phyloP scores from a whole-genome alignment of 139 green algal genomes.

The Closterium sp. region DNA sequence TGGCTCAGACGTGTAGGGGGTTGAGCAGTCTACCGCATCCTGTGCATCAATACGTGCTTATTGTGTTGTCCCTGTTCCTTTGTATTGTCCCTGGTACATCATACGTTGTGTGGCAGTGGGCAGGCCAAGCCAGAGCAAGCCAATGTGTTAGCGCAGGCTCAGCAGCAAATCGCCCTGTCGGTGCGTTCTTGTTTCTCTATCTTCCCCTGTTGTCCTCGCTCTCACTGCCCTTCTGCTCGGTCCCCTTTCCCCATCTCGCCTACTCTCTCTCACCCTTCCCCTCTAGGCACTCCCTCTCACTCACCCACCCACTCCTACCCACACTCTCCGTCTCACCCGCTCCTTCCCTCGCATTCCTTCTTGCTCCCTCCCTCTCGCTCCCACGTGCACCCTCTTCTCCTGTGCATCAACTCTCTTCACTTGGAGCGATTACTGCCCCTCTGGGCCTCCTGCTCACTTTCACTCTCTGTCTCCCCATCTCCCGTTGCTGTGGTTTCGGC shows the following conservation, averaged over 20 bases:
- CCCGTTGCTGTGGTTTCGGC: too few relatives aligned
- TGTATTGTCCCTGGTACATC: not conserved
- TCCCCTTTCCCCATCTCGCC: not conserved
- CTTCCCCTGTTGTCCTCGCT: not conserved
- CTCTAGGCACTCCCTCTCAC: not conserved
- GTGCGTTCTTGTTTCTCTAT: not conserved
- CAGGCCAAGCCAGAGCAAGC: constrained; percentile 7
- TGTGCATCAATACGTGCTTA: not conserved
- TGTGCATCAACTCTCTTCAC: not conserved
- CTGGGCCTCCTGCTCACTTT: too few relatives aligned
- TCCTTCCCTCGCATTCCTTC: not conserved
- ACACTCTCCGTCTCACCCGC: not conserved
- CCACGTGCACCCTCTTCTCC: not conserved
- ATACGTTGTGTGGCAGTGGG: not conserved
- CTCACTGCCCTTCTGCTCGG: not conserved
- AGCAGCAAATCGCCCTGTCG: constrained; percentile 3
- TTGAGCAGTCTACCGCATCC: too few relatives aligned
- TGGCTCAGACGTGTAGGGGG: too few relatives aligned
- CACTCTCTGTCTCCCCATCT: not conserved
- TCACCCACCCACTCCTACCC: not conserved
- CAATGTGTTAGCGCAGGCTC: constrained; percentile 16
- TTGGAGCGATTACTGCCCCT: too few relatives aligned
- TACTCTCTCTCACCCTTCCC: not conserved
- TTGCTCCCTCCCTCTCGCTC: not conserved
- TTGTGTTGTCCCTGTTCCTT: not conserved